These are phyloP conservation scores for Globisporangium cylindrosporum DNA, from an alignment of 352 stramenopile genomes.

Conservation along the genomic window DNA sequence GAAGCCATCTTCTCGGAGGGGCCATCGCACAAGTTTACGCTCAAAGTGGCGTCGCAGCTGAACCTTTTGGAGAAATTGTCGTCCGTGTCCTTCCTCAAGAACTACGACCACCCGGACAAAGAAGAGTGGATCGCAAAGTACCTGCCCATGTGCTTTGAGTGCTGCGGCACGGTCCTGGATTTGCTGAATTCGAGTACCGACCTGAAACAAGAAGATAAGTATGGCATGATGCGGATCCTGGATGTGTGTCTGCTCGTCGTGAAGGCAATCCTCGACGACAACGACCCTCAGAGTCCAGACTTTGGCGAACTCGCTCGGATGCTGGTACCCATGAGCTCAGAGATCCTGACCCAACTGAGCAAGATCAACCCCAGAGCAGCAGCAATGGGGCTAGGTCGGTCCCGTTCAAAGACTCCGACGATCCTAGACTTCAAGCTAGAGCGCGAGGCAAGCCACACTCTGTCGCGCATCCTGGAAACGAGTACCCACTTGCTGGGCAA, in stretches of 20 bases:
- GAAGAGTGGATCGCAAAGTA: conserved; percentile 61
- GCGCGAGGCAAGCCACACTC: neutral
- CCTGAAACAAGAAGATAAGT: conserved; percentile 17
- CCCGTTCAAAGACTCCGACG: conserved; percentile 2
- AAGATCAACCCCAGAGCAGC: conserved; percentile 19
- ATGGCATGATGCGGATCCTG: conserved; percentile 54
- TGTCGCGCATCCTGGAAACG: conserved; percentile 25
- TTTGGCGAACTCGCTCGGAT: conserved; percentile 37
- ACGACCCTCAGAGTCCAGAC: conserved; percentile 27
- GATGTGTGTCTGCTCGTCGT: conserved; percentile 57
- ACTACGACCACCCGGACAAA: conserved; percentile 40
- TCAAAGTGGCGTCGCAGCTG: conserved; percentile 36
- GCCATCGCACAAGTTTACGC: conserved; percentile 43
- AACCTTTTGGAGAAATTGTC: conserved; percentile 43
- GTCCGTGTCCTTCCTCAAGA: conserved; percentile 36
- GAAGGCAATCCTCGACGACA: conserved; percentile 56
- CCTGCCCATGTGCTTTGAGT: conserved; percentile 64
- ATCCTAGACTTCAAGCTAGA: neutral
- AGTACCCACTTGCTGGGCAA: conserved; percentile 42
- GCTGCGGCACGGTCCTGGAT: conserved; percentile 59
- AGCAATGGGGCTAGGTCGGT: conserved; percentile 16
- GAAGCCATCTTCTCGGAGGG: conserved; percentile 53
- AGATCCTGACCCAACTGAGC: conserved; percentile 49
- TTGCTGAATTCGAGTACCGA: conserved; percentile 26
- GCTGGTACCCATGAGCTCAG: conserved; percentile 49